Evolutionary conservation across 2,329 filamentous ascomycete genomes (phyloP), one percentile per base, ranked within the genome.

Genomic region (Pseudogymnoascus pannorum): DNA sequence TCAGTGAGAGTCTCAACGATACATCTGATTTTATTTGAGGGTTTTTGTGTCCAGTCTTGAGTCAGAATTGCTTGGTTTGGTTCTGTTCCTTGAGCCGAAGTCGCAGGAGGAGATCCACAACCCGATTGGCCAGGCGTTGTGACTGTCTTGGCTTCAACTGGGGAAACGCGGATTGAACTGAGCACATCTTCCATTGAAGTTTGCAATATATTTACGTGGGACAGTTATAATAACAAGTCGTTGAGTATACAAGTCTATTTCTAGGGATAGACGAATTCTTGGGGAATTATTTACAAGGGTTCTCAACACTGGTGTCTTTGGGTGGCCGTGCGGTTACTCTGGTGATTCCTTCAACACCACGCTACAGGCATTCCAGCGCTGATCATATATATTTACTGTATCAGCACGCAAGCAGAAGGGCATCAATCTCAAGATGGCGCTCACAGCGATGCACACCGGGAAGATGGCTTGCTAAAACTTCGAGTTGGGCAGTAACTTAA

Each of bases 71-170:
- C 48, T 31, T 12, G 40, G 40, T 24, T 36, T 44, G 48, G 48
- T 54, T 24, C 48, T 54, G 48, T 54, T 33, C 48, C 48, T 14
- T 54, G 11, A 9, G 48, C 48, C 48, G 48, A 54, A 54, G 48
- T 54, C 26, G 48, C 48, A 31, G 48, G 24, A 54, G 48, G 48
- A 54, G 48, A 54, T 54, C 48, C n/a, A 14, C 48, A 33, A 54
- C n/a, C 48, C 48, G 48, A 54, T 54, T 54, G 48, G 48, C 48
- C 26, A 54, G 31, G 48, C 9, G 48, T 16, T 26, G 9, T 20
- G 48, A 31, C 20, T 54, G 11, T 54, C 26, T 31, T 29, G n/a
- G 48, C 12, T 3, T 54, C 48, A 33, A 54, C 24, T 29, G 24
- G 14, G 14, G 20, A 51, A 20, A 16, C 35, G 38, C n/a, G 20